Conservation (phyloP, 331 rosid genomes). For the Rhamnella rubrinervis region DNA sequence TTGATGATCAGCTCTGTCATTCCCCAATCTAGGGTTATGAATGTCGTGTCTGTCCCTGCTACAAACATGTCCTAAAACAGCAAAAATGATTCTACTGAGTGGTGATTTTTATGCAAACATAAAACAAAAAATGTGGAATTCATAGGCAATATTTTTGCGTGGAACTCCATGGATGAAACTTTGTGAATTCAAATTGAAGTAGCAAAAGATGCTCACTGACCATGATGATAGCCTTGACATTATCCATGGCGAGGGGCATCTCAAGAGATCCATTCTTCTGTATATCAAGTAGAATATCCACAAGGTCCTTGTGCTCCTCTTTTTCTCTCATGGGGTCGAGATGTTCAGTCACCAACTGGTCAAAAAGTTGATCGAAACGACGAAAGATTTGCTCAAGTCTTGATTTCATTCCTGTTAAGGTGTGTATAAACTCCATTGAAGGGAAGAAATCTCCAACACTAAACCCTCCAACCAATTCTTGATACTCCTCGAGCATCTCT, state of each 20-base stretch:
- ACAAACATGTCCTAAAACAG: conserved; percentile 73
- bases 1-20: conserved; percentile 64
- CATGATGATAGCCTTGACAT: conserved; percentile 66
- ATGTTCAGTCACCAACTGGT: conserved; percentile 58
- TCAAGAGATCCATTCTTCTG: conserved; percentile 44
- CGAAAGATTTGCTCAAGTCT: conserved; percentile 39
- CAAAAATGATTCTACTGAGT: not conserved
- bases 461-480: conserved; percentile 65
- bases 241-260: conserved; percentile 54
- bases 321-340: conserved; percentile 13
- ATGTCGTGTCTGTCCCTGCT: conserved; percentile 73
- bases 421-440: conserved; percentile 56
- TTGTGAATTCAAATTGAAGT: not conserved
- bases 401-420: conserved; percentile 57
- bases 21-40: conserved; percentile 69
- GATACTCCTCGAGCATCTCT: conserved; percentile 56
- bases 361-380: conserved; percentile 48
- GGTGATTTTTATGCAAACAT: not conserved
- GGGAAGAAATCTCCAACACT: conserved; percentile 73
- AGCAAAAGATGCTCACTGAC: conserved; percentile 30
- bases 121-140: not conserved
- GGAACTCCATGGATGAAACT: not conserved
- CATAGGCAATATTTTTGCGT: not conserved
- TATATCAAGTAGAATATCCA: conserved; percentile 59
- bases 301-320: conserved; percentile 55